Conservation (phyloP, 2,329 filamentous ascomycete species). For the Apiospora hydei region DNA sequence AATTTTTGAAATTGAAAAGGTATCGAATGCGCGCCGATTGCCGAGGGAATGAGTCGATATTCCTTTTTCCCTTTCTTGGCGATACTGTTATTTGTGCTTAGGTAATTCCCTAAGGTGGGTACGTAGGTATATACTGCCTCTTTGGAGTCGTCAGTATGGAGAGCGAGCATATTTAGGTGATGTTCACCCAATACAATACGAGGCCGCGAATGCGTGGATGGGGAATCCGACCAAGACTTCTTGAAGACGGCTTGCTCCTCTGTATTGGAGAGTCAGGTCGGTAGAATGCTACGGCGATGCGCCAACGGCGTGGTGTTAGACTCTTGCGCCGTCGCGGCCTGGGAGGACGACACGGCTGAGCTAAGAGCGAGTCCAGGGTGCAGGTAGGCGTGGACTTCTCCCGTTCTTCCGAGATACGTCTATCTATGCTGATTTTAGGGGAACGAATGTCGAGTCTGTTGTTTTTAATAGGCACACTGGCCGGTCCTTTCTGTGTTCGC, state of each 20-base stretch:
- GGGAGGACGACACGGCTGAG: not conserved
- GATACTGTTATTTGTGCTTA: not conserved
- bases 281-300: not conserved
- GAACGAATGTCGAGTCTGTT: not conserved
- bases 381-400: not conserved
- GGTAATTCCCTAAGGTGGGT: not conserved
- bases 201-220: not conserved
- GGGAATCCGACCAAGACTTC: not conserved
- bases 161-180: not conserved
- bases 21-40: not conserved
- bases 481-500: not conserved
- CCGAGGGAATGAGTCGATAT: not conserved
- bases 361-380: not conserved
- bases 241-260: not conserved
- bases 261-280: not conserved
- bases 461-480: not conserved
- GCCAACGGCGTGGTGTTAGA: conserved; percentile 9
- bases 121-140: not conserved
- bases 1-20: not conserved
- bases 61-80: not conserved
- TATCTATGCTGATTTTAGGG: not conserved
- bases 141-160: not conserved
- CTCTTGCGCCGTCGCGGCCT: not conserved
- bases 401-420: not conserved
- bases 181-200: not conserved